Evolutionary conservation across 2,329 filamentous ascomycete genomes (phyloP), one percentile per base, ranked within the genome.

Genomic region (Scedosporium aurantiacum): DNA sequence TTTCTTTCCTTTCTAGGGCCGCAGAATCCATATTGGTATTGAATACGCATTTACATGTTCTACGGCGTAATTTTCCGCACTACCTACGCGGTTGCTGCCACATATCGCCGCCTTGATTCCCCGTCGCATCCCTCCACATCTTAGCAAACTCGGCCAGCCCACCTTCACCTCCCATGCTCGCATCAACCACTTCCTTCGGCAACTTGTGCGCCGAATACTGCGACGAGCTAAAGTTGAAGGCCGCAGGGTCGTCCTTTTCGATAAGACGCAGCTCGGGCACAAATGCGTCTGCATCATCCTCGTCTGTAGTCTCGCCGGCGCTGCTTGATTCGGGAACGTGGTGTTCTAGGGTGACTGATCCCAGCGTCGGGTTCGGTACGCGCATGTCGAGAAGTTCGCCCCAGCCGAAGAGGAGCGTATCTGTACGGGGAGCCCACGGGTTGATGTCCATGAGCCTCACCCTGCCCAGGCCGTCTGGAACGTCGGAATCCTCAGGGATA

Each of bases 191-290:
- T 67, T 99, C 94, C 72, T 87, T 91, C 0, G 94, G 94, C 67
- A 99, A 76, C 74, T 97, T 99, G 71, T 97, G 93, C 2, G 94
- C 93, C 64, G 91, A 96, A 73, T 96, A 97, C 69, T 93, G 89
- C 1, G 91, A 84, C 4, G 89, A 88, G 65, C 83, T 86, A 70
- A 97, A 95, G 67, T 88, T 89, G 70, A 91, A 94, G 1, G 92
- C 92, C 63, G 93, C 89, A 0, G 92, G 91, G 66, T 97, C 93
- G 65, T 93, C 88, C 70, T 86, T 86, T 67, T 87, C 84, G 56
- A 99, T 83, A 7, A 97, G 79, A 50, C 93, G 82, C 65, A 99
- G 82, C 72, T 97, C 92, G 0, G 91, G 89, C 3, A 83, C 80
- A 0, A 79, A 75, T 1, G 76, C 70, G 0, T 67, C 72, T 7